phyloP scores from a whole-genome alignment of 2,329 filamentous ascomycete species.

The Colletotrichum somersetense region DNA sequence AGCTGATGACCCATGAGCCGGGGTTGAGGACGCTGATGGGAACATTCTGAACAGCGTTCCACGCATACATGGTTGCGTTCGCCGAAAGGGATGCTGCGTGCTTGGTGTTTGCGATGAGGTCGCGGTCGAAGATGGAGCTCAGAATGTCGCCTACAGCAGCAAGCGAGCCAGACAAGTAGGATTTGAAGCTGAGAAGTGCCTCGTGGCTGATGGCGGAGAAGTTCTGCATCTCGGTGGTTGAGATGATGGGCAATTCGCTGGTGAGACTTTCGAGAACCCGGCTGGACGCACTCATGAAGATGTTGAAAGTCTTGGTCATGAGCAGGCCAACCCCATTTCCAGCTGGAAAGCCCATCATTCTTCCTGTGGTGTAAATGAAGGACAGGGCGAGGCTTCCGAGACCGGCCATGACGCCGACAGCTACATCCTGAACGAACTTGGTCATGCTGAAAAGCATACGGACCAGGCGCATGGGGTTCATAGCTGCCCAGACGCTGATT shows the following conservation, averaged over 20 bases:
- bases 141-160: slow-evolving; percentile 54
- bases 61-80: slow-evolving; percentile 42
- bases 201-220: slow-evolving; percentile 84
- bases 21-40: slow-evolving; percentile 59
- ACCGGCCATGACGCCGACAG: slow-evolving; percentile 70
- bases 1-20: slow-evolving; percentile 69
- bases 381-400: slow-evolving; percentile 33
- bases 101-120: slow-evolving; percentile 52
- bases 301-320: slow-evolving; percentile 53
- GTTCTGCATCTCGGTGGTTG: slow-evolving; percentile 74
- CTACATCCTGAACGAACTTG: slow-evolving; percentile 83
- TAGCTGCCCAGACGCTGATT: slow-evolving; percentile 81
- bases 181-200: slow-evolving; percentile 72
- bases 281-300: slow-evolving; percentile 58
- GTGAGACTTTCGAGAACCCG: slow-evolving; percentile 65
- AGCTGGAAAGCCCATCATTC: slow-evolving; percentile 41
- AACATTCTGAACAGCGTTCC: slow-evolving; percentile 49
- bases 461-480: slow-evolving; percentile 83
- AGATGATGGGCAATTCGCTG: slow-evolving; percentile 64
- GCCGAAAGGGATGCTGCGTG: slow-evolving; percentile 43
- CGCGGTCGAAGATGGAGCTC: slow-evolving; percentile 60
- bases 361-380: slow-evolving; percentile 33
- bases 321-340: slow-evolving; percentile 33
- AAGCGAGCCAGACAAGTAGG: slow-evolving; percentile 59
- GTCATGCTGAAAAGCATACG: slow-evolving; percentile 78